Evolutionary conservation across 129 eudicot genomes (phyloP), one percentile per base, ranked within the genome.

Genomic region (Pseudognaphalium luteoalbum): DNA sequence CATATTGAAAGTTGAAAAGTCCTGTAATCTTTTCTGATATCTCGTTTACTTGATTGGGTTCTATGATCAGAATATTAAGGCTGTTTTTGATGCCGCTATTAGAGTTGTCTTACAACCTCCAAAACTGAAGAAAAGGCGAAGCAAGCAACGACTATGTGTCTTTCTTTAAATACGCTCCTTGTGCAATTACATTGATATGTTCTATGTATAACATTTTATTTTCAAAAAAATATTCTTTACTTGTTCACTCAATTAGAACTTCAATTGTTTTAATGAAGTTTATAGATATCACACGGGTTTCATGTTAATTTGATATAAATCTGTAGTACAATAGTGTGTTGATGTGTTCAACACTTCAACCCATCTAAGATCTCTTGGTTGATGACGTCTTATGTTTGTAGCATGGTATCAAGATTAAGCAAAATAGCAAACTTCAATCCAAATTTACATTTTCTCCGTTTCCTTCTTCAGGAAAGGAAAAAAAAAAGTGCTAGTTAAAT

Each of bases 81-180:
- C 83, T 12, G 96, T 90, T 66, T 90, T 90, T 71, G 96, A 90
- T 76, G 86, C 92, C n/a, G 96, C 96, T 29, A 90, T 90, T 10
- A 87, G 85, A 78, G 89, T 90, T 8, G 96, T 80, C 35, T 61
- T 90, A 74, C 92, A 83, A 35, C 92, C 96, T 30, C 92, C 96
- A 11, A 90, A 90, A 54, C 12, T 50, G 80, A 90, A 79, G 92
- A 90, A 81, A 72, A 87, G 82, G 76, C 67, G 72, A 50, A 82
- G 64, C 72, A 86, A 86, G 75, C 56, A 81, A 33, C 73, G 83
- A 81, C 37, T 72, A 4, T 88, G 93, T 66, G 70, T 76, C 50
- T 71, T 51, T 66, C 85, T 82, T 35, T 82, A 41, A 74, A 76
- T 59, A 33, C 32, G 58, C 1, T 47, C 14, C 54, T 6, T 66